Percentiles rank a stretch among this genome's conserved stretches.
These are phyloP conservation scores for Hirsutella rhossiliensis DNA, from an alignment of 2,329 filamentous ascomycete genomes.

Conservation along the genomic window DNA sequence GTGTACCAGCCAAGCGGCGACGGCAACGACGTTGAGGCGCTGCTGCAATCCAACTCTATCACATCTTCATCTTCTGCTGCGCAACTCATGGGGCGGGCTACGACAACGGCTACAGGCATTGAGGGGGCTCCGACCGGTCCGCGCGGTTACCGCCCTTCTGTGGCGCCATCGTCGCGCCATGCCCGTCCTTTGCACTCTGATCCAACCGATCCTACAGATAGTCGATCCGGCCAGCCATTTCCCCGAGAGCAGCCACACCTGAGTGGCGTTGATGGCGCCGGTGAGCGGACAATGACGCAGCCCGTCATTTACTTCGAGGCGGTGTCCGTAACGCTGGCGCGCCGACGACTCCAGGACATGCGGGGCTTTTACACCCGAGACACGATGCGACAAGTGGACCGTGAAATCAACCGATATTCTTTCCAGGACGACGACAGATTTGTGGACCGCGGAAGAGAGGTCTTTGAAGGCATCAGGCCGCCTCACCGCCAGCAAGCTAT, in stretches of 20 bases:
- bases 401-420: constrained; percentile 54
- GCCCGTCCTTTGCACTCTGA: constrained; percentile 9
- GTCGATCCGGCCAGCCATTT: constrained; percentile 53
- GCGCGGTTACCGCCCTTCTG: constrained; percentile 13
- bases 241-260: constrained; percentile 27
- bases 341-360: constrained; percentile 50
- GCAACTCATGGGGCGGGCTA: constrained; percentile 6
- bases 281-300: neutral
- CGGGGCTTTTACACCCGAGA: constrained; percentile 32
- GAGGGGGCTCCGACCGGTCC: constrained; percentile 26
- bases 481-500: constrained; percentile 35
- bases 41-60: constrained; percentile 4
- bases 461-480: constrained; percentile 51
- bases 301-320: neutral
- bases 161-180: constrained; percentile 16
- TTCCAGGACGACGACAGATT: constrained; percentile 56
- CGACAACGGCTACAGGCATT: constrained; percentile 3
- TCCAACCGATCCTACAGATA: neutral
- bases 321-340: constrained; percentile 30
- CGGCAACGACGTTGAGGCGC: constrained; percentile 36
- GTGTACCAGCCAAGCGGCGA: constrained; percentile 49
- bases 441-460: constrained; percentile 62
- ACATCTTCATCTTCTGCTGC: constrained; percentile 2
- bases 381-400: constrained; percentile 26
- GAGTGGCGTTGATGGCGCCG: neutral